Conservation (phyloP, 108 stramenopile species). For the Nitzschia inconspicua region DNA sequence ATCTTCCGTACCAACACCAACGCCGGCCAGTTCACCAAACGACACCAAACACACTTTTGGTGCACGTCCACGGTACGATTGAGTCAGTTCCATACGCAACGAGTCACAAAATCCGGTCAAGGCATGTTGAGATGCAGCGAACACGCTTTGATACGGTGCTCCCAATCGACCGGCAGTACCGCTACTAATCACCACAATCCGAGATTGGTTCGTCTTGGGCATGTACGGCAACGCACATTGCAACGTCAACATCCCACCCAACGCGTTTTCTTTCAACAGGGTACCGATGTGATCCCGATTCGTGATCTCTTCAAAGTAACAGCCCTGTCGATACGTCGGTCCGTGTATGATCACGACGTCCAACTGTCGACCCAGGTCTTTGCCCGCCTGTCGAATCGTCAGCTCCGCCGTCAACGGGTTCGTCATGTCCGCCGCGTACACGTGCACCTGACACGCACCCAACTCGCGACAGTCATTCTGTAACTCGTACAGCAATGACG, state of each 20-base stretch:
- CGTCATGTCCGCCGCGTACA: conserved; percentile 18
- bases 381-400: conserved; percentile 14
- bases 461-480: conserved; percentile 36
- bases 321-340: conserved; percentile 20
- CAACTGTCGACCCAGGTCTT: conserved; percentile 9
- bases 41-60: conserved; percentile 18
- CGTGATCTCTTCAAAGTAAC: conserved; percentile 35
- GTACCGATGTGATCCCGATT: conserved; percentile 19
- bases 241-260: conserved; percentile 15
- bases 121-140: conserved; percentile 28
- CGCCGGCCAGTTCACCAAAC: conserved; percentile 20
- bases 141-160: conserved; percentile 28
- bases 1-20: neutral
- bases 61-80: conserved; percentile 11
- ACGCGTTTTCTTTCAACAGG: conserved; percentile 27
- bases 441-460: conserved; percentile 9
- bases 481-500: conserved; percentile 21
- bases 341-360: conserved; percentile 33
- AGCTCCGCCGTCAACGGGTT: conserved; percentile 19
- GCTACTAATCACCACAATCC: conserved; percentile 21
- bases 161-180: conserved; percentile 22
- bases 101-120: conserved; percentile 25
- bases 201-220: conserved; percentile 21
- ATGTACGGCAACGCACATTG: conserved; percentile 25
- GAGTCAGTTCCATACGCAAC: conserved; percentile 24